Evolutionary conservation across 768 basidiomycete species (phyloP), one percentile per base, ranked within the genome.

Genomic region (Agaricus blazei): DNA sequence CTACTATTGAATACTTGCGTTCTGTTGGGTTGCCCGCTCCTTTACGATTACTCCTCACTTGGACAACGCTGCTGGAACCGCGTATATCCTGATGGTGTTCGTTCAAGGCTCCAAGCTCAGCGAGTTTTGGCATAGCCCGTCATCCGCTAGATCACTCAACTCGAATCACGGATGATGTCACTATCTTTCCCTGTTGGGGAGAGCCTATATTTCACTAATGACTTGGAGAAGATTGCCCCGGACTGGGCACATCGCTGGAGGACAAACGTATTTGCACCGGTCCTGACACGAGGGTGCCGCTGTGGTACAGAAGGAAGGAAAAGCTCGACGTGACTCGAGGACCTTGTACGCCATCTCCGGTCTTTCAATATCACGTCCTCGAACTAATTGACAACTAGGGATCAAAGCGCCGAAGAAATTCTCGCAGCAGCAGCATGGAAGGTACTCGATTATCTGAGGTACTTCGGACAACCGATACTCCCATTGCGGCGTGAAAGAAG

Each of bases 251-350:
- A 27, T 58, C 52, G 48, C 59, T 65, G 42, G 59, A 69, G 54
- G 58, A 65, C 43, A 49, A 64, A 49, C 62, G 59, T 31, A 71
- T 72, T 64, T 72, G 65, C 48, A 45, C 71, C 3, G 70, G 70
- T 29, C 69, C 68, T n/a, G 67, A 67, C 59, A 59, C 57, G 58
- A 57, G 45, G 41, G 0, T 61, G 43, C 60, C 45, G 34, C 46
- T 69, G 58, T 67, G 68, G 68, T 69, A 64, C 26, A 76, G 79
- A 1, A 73, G 74, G 65, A 76, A 78, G 55, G 67, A 75, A 56
- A 63, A 74, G 68, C 76, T 80, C 57, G 71, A 77, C 56, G 67
- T 79, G 50, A 61, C 75, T 55, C 64, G 79, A 58, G 78, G 79
- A 74, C 78, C 80, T 51, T 80, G 80, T 19, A 19, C 19, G 19